phyloP scores from a whole-genome alignment of 129 eudicot species.

The Deinandra increscens region DNA sequence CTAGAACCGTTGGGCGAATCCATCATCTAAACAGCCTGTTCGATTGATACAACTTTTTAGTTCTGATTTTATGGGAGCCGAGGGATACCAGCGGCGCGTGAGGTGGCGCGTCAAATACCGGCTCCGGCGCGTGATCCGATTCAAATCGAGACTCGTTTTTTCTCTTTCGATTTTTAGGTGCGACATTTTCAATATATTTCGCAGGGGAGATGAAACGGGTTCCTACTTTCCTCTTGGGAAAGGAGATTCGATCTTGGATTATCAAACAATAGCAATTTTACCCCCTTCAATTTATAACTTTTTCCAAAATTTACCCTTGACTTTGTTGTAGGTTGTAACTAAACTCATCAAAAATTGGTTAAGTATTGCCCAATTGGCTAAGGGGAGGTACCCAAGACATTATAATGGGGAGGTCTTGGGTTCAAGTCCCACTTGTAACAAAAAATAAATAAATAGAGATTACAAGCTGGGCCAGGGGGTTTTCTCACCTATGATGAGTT shows the following conservation, averaged over 20 bases:
- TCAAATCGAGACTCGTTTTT: not conserved
- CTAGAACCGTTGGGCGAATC: slow-evolving; percentile 27
- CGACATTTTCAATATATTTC: slow-evolving; percentile 30
- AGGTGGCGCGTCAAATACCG: slow-evolving; percentile 31
- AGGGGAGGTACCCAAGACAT: too few relatives aligned
- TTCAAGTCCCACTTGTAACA: too few relatives aligned
- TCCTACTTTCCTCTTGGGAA: slow-evolving; percentile 20
- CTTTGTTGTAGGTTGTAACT: too few relatives aligned
- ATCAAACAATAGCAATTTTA: not conserved
- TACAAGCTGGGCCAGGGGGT: too few relatives aligned
- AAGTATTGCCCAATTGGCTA: too few relatives aligned
- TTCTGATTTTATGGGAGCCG: not conserved
- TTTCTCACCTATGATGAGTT: too few relatives aligned
- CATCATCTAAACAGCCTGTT: slow-evolving; percentile 19
- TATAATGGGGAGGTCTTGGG: too few relatives aligned
- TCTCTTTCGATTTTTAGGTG: slow-evolving; percentile 15
- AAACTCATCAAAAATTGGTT: not conserved
- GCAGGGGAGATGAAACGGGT: slow-evolving; percentile 22
- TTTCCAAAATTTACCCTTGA: not conserved
- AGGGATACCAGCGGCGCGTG: slow-evolving; percentile 25
- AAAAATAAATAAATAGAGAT: too few relatives aligned
- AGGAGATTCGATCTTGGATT: slow-evolving; percentile 23
- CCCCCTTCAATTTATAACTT: slow-evolving; percentile 4
- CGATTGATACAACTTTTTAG: not conserved
- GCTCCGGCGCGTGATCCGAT: slow-evolving; percentile 31